These are phyloP conservation scores for Sclerotinia spermophila DNA, from an alignment of 2,329 filamentous ascomycete genomes.

Conservation along the genomic window DNA sequence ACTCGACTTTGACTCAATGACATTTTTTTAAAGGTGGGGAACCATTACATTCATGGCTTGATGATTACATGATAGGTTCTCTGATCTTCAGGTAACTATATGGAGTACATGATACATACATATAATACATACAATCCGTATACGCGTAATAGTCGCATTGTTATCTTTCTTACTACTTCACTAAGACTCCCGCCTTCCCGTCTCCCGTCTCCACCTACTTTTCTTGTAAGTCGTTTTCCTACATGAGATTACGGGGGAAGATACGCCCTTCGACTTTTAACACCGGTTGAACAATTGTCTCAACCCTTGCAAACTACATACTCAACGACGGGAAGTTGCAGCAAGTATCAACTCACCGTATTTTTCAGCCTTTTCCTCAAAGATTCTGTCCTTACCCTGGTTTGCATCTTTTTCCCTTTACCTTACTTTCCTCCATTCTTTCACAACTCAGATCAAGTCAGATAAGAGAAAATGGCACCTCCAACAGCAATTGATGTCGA, in stretches of 20 bases:
- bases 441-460: neutral
- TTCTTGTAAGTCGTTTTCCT: slow-evolving; percentile 5
- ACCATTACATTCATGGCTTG: neutral
- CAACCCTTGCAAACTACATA: slow-evolving; percentile 12
- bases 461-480: slow-evolving; percentile 31
- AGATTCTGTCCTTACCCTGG: neutral
- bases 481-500: slow-evolving; percentile 43
- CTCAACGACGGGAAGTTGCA: slow-evolving; percentile 10
- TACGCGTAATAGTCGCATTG: neutral
- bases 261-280: slow-evolving; percentile 16
- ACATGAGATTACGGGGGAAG: neutral
- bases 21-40: neutral
- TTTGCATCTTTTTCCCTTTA: neutral
- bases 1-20: neutral
- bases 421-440: neutral
- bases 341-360: slow-evolving; percentile 10
- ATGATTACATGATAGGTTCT: slow-evolving; percentile 7
- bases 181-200: neutral
- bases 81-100: neutral
- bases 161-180: neutral
- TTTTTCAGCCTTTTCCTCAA: neutral
- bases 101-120: too few relatives aligned
- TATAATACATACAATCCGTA: neutral
- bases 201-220: slow-evolving; percentile 4
- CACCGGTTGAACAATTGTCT: slow-evolving; percentile 15